Percentiles rank a stretch among this genome's conserved stretches.
Evolutionary conservation across 179 eudicot genomes (phyloP).

Genomic region (Vitellaria paradoxa): DNA sequence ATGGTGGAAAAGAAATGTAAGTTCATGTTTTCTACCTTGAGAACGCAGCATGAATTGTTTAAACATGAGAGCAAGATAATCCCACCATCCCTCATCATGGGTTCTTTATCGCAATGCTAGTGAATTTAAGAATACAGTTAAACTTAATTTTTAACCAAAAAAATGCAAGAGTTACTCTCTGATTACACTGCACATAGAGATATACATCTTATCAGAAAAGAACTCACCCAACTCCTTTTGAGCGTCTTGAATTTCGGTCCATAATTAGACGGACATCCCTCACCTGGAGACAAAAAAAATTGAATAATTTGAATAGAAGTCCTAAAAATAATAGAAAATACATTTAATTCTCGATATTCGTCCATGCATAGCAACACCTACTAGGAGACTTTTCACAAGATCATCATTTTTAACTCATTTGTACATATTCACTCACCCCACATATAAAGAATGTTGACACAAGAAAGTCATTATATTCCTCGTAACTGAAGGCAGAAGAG

Average conservation of each 20-base stretch:
- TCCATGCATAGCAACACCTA: background rate
- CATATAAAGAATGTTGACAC: slow-evolving; percentile 28
- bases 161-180: slow-evolving; percentile 24
- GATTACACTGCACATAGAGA: slow-evolving; percentile 19
- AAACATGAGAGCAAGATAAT: slow-evolving; percentile 67
- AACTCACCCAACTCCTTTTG: slow-evolving; percentile 94
- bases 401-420: slow-evolving; percentile 14
- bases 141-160: slow-evolving; percentile 29
- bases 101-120: slow-evolving; percentile 64
- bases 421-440: slow-evolving; percentile 32
- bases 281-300: slow-evolving; percentile 43
- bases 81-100: slow-evolving; percentile 75
- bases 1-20: slow-evolving; percentile 23
- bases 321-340: background rate
- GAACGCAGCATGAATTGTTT: slow-evolving; percentile 52
- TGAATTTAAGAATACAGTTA: slow-evolving; percentile 60
- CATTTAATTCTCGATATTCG: slow-evolving; percentile 8
- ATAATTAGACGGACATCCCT: slow-evolving; percentile 91
- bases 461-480: slow-evolving; percentile 32
- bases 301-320: background rate
- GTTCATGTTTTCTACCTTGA: slow-evolving; percentile 65
- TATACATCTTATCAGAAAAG: background rate
- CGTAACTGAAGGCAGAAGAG: slow-evolving; percentile 26
- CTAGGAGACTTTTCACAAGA: slow-evolving; percentile 8
- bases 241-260: slow-evolving; percentile 90